phyloP scores from a whole-genome alignment of 331 rosid species.

The Malus hybrid region DNA sequence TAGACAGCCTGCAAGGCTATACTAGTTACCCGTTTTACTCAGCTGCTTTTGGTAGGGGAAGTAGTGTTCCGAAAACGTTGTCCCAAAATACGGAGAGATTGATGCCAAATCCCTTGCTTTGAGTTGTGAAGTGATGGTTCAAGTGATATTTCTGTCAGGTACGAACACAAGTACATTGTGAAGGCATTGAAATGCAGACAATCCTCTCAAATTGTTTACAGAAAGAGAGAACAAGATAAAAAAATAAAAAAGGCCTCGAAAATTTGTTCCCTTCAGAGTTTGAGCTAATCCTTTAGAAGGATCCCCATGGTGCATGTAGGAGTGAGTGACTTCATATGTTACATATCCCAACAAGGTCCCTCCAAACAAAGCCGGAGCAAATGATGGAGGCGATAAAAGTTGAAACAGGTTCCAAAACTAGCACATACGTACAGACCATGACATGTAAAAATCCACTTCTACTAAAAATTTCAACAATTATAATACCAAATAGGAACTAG shows the following conservation, averaged over 20 bases:
- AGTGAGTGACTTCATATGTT: no score
- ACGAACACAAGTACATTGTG: not conserved
- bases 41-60: slow-evolving; percentile 30
- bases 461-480: not conserved
- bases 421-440: no score
- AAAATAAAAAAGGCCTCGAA: no score
- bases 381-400: no score
- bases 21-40: slow-evolving; percentile 20
- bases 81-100: slow-evolving; percentile 73
- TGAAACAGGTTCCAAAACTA: no score
- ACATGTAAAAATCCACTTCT: not conserved
- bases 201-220: no score
- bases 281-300: no score
- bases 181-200: not conserved
- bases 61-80: slow-evolving; percentile 56
- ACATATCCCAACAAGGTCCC: no score
- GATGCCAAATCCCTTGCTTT: slow-evolving; percentile 63
- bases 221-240: no score
- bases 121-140: slow-evolving; percentile 73
- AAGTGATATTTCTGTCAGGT: slow-evolving; percentile 59
- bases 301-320: no score
- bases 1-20: not conserved
- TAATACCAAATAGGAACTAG: not conserved
- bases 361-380: no score
- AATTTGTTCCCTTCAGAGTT: no score